Conservation (phyloP, 192 early-diverging fungal species). For the Obelidium mucronatum region DNA sequence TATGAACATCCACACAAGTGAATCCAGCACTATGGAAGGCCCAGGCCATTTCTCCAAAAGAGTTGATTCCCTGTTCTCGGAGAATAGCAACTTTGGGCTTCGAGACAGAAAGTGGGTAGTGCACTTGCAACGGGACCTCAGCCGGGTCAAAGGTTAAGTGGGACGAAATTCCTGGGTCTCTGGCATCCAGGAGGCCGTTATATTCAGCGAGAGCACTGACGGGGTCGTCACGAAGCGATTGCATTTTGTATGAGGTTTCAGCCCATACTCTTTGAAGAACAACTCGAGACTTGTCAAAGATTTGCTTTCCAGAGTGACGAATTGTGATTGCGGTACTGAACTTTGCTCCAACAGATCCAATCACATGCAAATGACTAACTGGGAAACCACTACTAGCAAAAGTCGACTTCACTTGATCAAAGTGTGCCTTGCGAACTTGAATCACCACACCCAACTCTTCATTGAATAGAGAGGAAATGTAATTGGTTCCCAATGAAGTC, state of each 20-base stretch:
- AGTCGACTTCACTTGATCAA: constrained; percentile 59
- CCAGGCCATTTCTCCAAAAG: constrained; percentile 92
- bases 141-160: constrained; percentile 80
- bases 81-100: constrained; percentile 91
- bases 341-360: constrained; percentile 51
- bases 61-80: constrained; percentile 98
- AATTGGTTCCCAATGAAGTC: constrained; percentile 58
- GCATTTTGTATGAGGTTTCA: constrained; percentile 92
- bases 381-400: constrained; percentile 66
- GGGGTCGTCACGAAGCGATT: constrained; percentile 89
- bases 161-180: constrained; percentile 82
- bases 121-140: constrained; percentile 40
- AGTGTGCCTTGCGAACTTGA: constrained; percentile 73
- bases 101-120: constrained; percentile 16
- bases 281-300: constrained; percentile 68
- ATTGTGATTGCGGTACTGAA: constrained; percentile 55
- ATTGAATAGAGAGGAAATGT: constrained; percentile 80
- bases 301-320: constrained; percentile 41
- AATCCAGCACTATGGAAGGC: constrained; percentile 96
- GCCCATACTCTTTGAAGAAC: constrained; percentile 86
- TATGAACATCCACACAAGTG: constrained; percentile 94
- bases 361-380: constrained; percentile 54
- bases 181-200: constrained; percentile 68
- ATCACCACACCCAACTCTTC: constrained; percentile 99
- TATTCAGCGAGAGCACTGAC: constrained; percentile 86